A percentile compares a stretch with the other conserved stretches of the same genome.
phyloP scores from a whole-genome alignment of 257 asterid genomes.

The Ilex aquifolium region DNA sequence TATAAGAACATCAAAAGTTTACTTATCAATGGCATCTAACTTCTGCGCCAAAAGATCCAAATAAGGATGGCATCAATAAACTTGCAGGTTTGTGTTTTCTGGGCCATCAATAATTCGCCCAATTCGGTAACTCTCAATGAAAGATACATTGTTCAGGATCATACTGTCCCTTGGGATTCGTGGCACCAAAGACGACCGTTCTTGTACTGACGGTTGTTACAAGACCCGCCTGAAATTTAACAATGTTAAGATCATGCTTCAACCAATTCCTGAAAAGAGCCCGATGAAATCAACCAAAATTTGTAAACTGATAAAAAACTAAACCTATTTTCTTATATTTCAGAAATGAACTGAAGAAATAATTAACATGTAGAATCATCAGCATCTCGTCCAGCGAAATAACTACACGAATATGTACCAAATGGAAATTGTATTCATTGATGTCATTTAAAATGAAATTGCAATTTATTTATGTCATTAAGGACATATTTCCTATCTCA shows the following conservation, averaged over 20 bases:
- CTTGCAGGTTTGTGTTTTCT: conserved; percentile 1
- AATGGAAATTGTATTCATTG: conserved; percentile 4
- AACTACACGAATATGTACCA: neutral
- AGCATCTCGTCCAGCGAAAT: no score
- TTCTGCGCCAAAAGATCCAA: neutral
- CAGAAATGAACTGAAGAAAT: neutral
- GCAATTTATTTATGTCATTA: conserved; percentile 7
- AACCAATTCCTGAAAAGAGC: neutral
- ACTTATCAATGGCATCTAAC: neutral
- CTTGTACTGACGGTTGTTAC: conserved; percentile 95
- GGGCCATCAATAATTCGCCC: neutral
- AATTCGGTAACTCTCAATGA: conserved; percentile 5
- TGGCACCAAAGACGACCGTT: conserved; percentile 92
- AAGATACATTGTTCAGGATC: conserved; percentile 94
- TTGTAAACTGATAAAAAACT: neutral
- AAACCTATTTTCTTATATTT: no score
- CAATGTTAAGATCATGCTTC: neutral
- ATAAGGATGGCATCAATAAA: neutral
- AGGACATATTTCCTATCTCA: conserved; percentile 2
- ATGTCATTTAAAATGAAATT: conserved; percentile 5
- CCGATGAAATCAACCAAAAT: neutral
- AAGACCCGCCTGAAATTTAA: conserved; percentile 82
- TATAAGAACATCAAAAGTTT: conserved; percentile 7
- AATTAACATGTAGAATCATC: neutral
- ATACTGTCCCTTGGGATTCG: conserved; percentile 97